Conservation (phyloP, 2,329 filamentous ascomycete genomes). For the Thielaviopsis ethacetica region DNA sequence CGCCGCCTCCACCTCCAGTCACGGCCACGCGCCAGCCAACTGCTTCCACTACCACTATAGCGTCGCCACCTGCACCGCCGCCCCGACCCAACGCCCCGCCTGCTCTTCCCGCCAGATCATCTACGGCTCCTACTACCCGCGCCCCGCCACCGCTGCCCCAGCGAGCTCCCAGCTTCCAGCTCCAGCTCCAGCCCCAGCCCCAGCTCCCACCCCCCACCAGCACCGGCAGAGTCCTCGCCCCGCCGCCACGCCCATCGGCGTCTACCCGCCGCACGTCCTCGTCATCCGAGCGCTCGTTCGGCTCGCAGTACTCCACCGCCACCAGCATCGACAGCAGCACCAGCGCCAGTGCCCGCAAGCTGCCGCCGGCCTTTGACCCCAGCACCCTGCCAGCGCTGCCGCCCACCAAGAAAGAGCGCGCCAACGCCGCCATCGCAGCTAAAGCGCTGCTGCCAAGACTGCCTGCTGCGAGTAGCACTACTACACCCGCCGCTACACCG, state of each 20-base stretch:
- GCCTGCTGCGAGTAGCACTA: no score
- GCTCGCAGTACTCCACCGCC: conserved; percentile 35
- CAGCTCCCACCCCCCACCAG: not conserved
- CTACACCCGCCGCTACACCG: conserved; percentile 19
- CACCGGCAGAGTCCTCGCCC: not conserved
- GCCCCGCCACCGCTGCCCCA: conserved; percentile 20
- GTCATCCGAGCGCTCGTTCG: conserved; percentile 39
- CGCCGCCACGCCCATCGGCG: conserved; percentile 21
- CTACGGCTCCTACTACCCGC: conserved; percentile 14
- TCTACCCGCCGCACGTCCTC: conserved; percentile 35
- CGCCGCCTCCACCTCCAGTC: conserved; percentile 16
- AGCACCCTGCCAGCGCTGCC: conserved; percentile 42
- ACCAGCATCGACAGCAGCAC: conserved; percentile 30
- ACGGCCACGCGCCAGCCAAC: not conserved
- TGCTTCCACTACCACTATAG: not conserved
- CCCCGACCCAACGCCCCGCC: conserved; percentile 18
- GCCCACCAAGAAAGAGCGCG: conserved; percentile 35
- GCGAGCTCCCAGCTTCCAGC: conserved; percentile 10
- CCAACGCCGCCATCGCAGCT: conserved; percentile 27
- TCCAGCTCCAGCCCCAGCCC: not conserved
- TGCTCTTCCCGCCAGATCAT: not conserved
- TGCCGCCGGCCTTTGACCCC: conserved; percentile 40
- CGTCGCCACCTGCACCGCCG: conserved; percentile 25
- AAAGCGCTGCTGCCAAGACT: conserved; percentile 16
- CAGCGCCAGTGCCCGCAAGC: conserved; percentile 23